A percentile compares a stretch with the other conserved stretches of the same genome.
These are phyloP conservation scores for Aspergillus nidulans DNA, from an alignment of 495 filamentous ascomycete species.

Conservation along the genomic window DNA sequence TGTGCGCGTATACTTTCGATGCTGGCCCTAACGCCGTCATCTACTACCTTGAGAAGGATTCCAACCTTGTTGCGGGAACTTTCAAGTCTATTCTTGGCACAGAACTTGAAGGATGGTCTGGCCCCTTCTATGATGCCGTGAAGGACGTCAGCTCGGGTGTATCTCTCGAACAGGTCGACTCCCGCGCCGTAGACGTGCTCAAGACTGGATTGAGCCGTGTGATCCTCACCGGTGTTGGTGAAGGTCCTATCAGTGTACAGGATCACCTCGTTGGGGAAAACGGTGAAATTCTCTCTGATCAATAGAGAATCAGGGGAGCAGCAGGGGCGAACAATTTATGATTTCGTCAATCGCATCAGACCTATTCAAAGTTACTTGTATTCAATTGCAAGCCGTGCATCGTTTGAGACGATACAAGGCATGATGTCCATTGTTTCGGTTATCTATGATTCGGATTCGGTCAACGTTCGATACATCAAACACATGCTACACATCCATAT, in stretches of 20 bases:
- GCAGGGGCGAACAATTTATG: slow-evolving; percentile 1
- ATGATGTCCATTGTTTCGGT: slow-evolving; percentile 1
- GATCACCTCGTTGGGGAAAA: slow-evolving; percentile 72
- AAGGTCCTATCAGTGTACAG: slow-evolving; percentile 75
- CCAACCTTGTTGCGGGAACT: slow-evolving; percentile 62
- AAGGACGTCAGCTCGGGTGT: slow-evolving; percentile 46
- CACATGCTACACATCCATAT: neutral
- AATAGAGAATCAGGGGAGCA: neutral
- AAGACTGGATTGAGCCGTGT: slow-evolving; percentile 78
- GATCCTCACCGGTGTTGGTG: slow-evolving; percentile 87
- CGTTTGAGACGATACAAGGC: slow-evolving; percentile 7
- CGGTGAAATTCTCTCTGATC: slow-evolving; percentile 48
- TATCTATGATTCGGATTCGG: neutral
- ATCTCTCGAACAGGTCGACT: slow-evolving; percentile 49
- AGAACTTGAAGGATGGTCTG: slow-evolving; percentile 60
- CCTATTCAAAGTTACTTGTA: neutral
- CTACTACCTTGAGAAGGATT: slow-evolving; percentile 81
- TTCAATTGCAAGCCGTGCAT: slow-evolving; percentile 1
- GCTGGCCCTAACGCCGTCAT: slow-evolving; percentile 96
- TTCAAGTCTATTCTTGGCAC: slow-evolving; percentile 52
- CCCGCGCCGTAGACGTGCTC: slow-evolving; percentile 52
- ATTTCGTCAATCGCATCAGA: neutral
- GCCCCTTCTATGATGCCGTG: slow-evolving; percentile 41
- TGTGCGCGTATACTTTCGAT: slow-evolving; percentile 96
- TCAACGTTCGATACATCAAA: neutral